Conservation (phyloP, 257 asterid genomes). For the Nicotiana knightiana region DNA sequence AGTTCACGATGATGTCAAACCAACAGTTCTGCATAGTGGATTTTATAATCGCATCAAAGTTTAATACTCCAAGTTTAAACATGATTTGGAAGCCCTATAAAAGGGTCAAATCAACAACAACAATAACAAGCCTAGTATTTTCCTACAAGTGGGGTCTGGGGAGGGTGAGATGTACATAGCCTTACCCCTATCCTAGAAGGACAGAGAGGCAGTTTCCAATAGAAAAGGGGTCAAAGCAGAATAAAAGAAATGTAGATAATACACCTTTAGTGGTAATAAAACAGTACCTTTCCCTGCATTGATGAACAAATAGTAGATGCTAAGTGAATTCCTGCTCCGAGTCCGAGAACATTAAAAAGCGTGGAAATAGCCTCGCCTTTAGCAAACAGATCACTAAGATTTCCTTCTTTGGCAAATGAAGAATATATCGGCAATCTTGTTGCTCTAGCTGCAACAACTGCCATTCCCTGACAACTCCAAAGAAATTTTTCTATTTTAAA, state of each 20-base stretch:
- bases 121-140: too few species aligned
- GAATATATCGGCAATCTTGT: constrained; percentile 95
- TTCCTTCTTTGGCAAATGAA: constrained; percentile 97
- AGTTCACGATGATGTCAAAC: not conserved
- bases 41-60: not conserved
- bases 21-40: not conserved
- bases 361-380: constrained; percentile 98
- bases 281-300: constrained; percentile 80
- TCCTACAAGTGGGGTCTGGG: too few species aligned
- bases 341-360: constrained; percentile 78
- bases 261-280: not conserved
- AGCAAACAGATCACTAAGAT: constrained; percentile 95
- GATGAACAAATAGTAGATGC: constrained; percentile 91
- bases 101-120: not conserved
- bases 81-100: not conserved
- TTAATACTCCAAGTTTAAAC: not conserved
- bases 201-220: too few species aligned
- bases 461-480: constrained; percentile 73
- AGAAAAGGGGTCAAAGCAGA: not conserved
- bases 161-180: too few species aligned
- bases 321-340: constrained; percentile 88
- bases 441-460: constrained; percentile 99
- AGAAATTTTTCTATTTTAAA: not conserved
- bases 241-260: not conserved
- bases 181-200: too few species aligned